Evolutionary conservation across 208 protist genomes (phyloP).

Genomic region (Angomonas deanei): DNA sequence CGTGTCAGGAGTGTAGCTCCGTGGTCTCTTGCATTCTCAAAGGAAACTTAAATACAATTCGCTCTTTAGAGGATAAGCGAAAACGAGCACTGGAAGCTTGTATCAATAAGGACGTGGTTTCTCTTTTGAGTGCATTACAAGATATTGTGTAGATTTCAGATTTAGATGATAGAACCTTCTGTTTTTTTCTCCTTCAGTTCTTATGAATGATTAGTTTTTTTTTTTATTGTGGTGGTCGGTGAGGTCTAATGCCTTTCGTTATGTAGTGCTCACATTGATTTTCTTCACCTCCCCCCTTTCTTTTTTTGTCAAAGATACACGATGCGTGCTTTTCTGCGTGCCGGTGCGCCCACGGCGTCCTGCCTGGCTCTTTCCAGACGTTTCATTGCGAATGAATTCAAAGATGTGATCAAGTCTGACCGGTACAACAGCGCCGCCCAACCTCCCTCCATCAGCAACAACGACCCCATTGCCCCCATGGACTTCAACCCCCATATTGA

Average conservation of each 20-base stretch:
- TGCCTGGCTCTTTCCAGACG: neutral
- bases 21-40: constrained; percentile 35
- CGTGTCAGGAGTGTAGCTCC: constrained; percentile 31
- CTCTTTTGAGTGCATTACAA: constrained; percentile 36
- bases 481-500: constrained; percentile 91
- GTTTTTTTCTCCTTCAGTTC: neutral
- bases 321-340: neutral
- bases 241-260: too few species aligned
- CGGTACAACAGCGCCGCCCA: constrained; percentile 28
- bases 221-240: too few species aligned
- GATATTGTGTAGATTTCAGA: constrained; percentile 16
- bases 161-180: neutral
- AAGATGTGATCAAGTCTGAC: constrained; percentile 26
- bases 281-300: too few species aligned
- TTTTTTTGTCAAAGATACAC: neutral
- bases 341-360: neutral
- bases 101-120: constrained; percentile 31
- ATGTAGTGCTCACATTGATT: too few species aligned
- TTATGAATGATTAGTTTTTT: neutral
- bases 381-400: constrained; percentile 47
- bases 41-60: constrained; percentile 37
- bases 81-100: constrained; percentile 46
- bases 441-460: constrained; percentile 66
- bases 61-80: constrained; percentile 26
- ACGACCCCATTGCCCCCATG: constrained; percentile 81